These are phyloP conservation scores for Talaromyces sp. DNA, from an alignment of 2,329 filamentous ascomycete species.

Conservation along the genomic window DNA sequence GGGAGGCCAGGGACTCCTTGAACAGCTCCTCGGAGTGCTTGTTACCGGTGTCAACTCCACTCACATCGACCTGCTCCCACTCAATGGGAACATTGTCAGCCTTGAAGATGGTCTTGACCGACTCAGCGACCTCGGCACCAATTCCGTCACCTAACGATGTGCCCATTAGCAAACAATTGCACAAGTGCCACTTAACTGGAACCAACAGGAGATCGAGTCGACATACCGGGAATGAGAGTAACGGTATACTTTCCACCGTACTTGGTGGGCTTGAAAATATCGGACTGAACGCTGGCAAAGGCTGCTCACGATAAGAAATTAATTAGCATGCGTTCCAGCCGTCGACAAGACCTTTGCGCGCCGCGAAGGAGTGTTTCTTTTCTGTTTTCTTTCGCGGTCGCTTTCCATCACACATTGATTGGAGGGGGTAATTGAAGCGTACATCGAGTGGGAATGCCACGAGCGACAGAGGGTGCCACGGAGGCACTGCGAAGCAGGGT, in stretches of 20 bases:
- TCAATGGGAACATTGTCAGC: slow-evolving; percentile 97
- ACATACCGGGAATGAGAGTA: slow-evolving; percentile 86
- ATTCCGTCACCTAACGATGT: slow-evolving; percentile 75
- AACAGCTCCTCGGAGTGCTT: slow-evolving; percentile 94
- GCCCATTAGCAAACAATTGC: not conserved
- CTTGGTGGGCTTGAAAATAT: slow-evolving; percentile 99
- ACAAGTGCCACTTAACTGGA: not conserved
- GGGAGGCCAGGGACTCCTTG: slow-evolving; percentile 89
- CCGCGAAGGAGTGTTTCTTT: not conserved
- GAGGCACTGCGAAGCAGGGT: slow-evolving; percentile 59
- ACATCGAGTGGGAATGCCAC: slow-evolving; percentile 59
- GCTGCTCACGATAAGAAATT: slow-evolving; percentile 39
- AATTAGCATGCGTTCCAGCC: slow-evolving; percentile 17
- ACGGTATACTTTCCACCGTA: slow-evolving; percentile 99
- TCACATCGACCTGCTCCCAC: slow-evolving; percentile 98
- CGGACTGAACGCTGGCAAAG: slow-evolving; percentile 82
- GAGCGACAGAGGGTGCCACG: slow-evolving; percentile 50
- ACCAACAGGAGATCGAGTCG: not conserved
- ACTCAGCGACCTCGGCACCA: slow-evolving; percentile 95
- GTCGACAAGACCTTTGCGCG: not conserved
- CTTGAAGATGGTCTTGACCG: slow-evolving; percentile 99
- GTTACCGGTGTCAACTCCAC: slow-evolving; percentile 80
- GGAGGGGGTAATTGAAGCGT: slow-evolving; percentile 26
- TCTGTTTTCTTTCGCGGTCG: not conserved
- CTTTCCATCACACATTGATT: not conserved